phyloP scores from a whole-genome alignment of 2,329 filamentous ascomycete genomes.

The Myotisia sp. region DNA sequence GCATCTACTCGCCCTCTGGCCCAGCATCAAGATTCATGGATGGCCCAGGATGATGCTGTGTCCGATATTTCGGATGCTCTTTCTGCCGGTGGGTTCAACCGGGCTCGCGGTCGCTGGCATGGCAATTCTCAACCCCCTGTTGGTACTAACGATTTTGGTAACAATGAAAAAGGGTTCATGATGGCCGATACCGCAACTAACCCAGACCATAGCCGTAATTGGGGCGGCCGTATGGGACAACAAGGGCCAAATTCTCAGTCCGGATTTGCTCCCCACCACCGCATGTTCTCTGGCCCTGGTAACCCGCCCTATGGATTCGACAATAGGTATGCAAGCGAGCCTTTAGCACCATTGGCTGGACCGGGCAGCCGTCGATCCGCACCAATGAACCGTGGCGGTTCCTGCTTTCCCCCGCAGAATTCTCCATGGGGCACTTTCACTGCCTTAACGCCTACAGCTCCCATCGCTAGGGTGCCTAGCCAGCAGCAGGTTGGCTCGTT shows the following conservation, averaged over 20 bases:
- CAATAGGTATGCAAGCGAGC: constrained; percentile 20
- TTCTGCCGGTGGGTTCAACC: constrained; percentile 29
- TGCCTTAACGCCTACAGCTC: constrained; percentile 14
- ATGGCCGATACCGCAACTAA: constrained; percentile 13
- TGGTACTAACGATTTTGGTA: constrained; percentile 9
- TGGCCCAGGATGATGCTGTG: constrained; percentile 28
- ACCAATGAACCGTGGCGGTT: constrained; percentile 20
- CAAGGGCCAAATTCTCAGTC: constrained; percentile 13
- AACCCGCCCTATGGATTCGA: constrained; percentile 20
- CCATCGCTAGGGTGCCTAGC: constrained; percentile 17
- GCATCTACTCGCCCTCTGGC: constrained; percentile 32
- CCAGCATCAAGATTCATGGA: constrained; percentile 32
- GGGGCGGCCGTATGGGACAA: constrained; percentile 17
- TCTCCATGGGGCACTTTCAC: constrained; percentile 23
- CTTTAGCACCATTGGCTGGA: constrained; percentile 17
- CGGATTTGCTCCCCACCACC: constrained; percentile 18
- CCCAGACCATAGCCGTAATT: constrained; percentile 21
- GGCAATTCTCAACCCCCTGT: constrained; percentile 11
- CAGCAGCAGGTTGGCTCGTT: constrained; percentile 21
- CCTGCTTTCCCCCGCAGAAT: constrained; percentile 22
- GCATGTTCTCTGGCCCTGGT: constrained; percentile 25
- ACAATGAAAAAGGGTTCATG: constrained; percentile 18
- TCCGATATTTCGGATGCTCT: constrained; percentile 33
- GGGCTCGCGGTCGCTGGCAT: constrained; percentile 22
- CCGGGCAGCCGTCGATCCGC: constrained; percentile 19